phyloP scores from a whole-genome alignment of 129 eudicot genomes.

The Tanacetum coccineum region DNA sequence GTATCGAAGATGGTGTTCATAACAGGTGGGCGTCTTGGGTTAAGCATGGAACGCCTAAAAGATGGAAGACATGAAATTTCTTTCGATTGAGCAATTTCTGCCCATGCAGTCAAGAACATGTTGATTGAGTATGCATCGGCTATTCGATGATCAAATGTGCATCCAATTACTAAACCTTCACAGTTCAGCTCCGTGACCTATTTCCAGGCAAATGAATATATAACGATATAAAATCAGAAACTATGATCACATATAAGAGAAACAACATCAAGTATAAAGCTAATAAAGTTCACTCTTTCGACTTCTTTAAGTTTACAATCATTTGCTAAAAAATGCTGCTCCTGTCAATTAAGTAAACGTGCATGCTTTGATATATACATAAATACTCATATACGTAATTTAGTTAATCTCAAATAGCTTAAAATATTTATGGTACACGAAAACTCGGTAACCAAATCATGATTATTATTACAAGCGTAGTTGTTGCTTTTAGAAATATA shows the following conservation, averaged over 20 bases:
- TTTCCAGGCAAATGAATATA: neutral
- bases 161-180: slow-evolving; percentile 49
- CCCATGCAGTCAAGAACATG: slow-evolving; percentile 53
- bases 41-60: slow-evolving; percentile 44
- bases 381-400: no score
- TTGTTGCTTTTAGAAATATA: no score
- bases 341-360: no score
- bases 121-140: slow-evolving; percentile 56
- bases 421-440: no score
- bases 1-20: slow-evolving; percentile 25
- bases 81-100: slow-evolving; percentile 33
- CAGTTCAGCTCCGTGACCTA: slow-evolving; percentile 51
- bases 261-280: neutral
- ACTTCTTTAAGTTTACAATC: no score
- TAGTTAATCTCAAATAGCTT: no score
- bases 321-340: no score
- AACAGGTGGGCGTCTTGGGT: slow-evolving; percentile 39
- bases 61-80: slow-evolving; percentile 31
- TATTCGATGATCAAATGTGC: slow-evolving; percentile 53
- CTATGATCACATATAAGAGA: neutral
- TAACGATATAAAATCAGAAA: no score
- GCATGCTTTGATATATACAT: no score
- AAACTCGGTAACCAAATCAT: no score
- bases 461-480: no score
- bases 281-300: neutral